Percentiles rank a stretch among this genome's conserved stretches.
Evolutionary conservation across 169 alveolate genomes (phyloP).

Genomic region (Plasmodium vinckei): DNA sequence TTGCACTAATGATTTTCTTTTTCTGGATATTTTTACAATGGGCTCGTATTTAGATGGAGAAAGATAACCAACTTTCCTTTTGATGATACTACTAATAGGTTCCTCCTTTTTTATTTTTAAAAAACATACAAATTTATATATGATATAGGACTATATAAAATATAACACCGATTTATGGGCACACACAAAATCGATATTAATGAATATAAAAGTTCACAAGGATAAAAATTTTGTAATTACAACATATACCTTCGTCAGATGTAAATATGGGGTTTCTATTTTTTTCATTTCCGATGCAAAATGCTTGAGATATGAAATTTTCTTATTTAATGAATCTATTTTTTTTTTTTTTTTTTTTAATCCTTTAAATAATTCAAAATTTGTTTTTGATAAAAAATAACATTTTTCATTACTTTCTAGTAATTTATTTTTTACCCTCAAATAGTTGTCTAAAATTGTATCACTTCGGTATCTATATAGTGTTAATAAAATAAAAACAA

Average conservation of each 20-base stretch:
- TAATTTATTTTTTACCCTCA: conserved; percentile 48
- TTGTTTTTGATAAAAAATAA: conserved; percentile 65
- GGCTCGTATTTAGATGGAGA: too few species aligned
- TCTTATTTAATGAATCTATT: conserved; percentile 41
- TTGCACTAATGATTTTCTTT: too few species aligned
- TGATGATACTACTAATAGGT: neutral
- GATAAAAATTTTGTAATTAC: neutral
- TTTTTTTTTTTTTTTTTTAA: conserved; percentile 58
- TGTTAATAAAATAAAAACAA: neutral
- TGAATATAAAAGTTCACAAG: neutral
- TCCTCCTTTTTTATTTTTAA: conserved; percentile 15
- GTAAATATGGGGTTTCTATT: neutral
- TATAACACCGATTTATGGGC: too few species aligned
- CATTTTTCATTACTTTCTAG: conserved; percentile 68
- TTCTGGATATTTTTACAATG: too few species aligned
- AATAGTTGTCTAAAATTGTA: conserved; percentile 53
- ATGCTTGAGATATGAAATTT: conserved; percentile 32
- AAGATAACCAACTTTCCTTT: neutral
- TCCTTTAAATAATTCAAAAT: conserved; percentile 62
- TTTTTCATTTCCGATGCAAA: conserved; percentile 19
- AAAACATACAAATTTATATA: conserved; percentile 8
- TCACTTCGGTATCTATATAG: conserved; percentile 39
- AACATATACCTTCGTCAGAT: conserved; percentile 6
- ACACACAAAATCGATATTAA: too few species aligned
- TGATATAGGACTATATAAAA: neutral